Evolutionary conservation across 2,329 filamentous ascomycete species (phyloP).

Genomic region (Epichloe gansuensis): DNA sequence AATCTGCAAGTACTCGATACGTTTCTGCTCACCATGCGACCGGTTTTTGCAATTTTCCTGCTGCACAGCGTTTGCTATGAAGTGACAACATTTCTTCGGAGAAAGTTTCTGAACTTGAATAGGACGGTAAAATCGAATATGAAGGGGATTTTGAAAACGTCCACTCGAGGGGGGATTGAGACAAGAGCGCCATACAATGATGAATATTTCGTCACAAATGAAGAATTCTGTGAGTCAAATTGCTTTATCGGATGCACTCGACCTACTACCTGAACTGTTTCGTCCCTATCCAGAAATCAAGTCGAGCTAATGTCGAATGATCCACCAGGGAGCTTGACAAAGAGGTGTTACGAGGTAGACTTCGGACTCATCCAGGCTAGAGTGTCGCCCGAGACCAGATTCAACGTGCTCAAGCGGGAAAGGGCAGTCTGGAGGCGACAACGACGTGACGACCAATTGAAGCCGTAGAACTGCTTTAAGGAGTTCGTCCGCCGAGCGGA

Average conservation of each 20-base stretch:
- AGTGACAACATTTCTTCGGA: neutral
- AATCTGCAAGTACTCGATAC: neutral
- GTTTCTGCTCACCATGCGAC: neutral
- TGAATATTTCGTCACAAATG: neutral
- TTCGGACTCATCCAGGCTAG: neutral
- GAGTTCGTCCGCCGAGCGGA: slow-evolving; percentile 1
- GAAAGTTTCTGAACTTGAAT: neutral
- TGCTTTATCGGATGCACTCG: neutral
- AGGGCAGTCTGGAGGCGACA: neutral
- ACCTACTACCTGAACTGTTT: no score
- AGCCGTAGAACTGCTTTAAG: neutral
- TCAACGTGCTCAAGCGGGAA: neutral
- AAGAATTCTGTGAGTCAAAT: neutral
- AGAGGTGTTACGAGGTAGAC: neutral
- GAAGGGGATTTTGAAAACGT: slow-evolving; percentile 1
- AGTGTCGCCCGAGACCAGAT: neutral
- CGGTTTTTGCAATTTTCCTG: neutral
- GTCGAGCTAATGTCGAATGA: neutral
- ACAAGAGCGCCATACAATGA: neutral
- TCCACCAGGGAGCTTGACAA: neutral
- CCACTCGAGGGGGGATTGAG: neutral
- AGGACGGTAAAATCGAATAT: neutral
- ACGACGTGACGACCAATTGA: neutral
- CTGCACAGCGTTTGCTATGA: neutral
- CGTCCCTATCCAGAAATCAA: neutral